Conservation (phyloP, 306 rosid genomes). For the Inga leiocalycina region DNA sequence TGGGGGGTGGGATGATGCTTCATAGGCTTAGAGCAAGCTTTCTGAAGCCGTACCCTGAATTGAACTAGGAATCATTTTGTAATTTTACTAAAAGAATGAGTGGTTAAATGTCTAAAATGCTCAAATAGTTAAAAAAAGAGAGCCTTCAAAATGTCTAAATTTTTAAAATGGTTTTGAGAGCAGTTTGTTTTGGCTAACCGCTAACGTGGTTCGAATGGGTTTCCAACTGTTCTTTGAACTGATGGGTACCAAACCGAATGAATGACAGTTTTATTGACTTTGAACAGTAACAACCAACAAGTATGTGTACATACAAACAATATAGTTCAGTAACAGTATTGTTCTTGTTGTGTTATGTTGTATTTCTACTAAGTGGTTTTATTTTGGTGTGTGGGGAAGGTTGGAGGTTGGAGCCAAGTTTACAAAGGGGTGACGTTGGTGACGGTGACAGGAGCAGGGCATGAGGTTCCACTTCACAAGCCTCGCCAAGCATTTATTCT, state of each 20-base stretch:
- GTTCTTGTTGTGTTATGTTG: neutral
- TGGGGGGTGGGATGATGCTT: neutral
- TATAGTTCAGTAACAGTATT: neutral
- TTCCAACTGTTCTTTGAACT: no score
- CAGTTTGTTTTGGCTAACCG: neutral
- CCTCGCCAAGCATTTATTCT: conserved; percentile 88
- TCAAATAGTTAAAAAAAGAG: neutral
- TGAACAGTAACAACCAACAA: neutral
- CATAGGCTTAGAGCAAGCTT: neutral
- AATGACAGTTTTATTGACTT: no score
- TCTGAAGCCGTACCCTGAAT: neutral
- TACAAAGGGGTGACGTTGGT: conserved; percentile 88
- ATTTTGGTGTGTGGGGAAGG: conserved; percentile 46
- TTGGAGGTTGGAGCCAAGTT: conserved; percentile 94
- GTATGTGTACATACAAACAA: no score
- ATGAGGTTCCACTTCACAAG: conserved; percentile 91
- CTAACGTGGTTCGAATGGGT: neutral
- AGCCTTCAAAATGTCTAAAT: neutral
- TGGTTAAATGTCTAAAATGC: neutral
- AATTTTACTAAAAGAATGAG: neutral
- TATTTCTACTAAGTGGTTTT: neutral
- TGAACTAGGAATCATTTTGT: neutral
- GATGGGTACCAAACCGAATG: no score
- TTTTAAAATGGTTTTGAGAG: neutral
- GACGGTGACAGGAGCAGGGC: conserved; percentile 88